Percentiles rank a stretch among this genome's conserved stretches.
phyloP scores from a whole-genome alignment of 306 rosid species.

The Malus domestica region DNA sequence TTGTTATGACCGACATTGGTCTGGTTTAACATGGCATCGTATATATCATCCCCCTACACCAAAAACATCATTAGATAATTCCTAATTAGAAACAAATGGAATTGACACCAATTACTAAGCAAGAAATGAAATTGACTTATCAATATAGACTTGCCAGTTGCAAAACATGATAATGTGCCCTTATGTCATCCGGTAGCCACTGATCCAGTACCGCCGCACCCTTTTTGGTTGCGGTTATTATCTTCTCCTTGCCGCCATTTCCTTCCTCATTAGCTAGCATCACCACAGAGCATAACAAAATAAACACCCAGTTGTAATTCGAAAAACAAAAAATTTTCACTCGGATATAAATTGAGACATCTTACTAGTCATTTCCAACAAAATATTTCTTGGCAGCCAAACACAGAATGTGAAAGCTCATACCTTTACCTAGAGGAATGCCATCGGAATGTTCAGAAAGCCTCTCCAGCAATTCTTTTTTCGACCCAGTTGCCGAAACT shows the following conservation, averaged over 20 bases:
- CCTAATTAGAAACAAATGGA: neutral
- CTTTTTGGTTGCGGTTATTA: conserved; percentile 76
- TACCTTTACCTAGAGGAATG: conserved; percentile 21
- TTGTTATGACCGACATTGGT: conserved; percentile 78
- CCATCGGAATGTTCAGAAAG: conserved; percentile 28
- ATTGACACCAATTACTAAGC: neutral
- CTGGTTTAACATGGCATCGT: conserved; percentile 91
- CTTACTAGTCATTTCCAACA: neutral
- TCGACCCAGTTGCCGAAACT: conserved; percentile 28
- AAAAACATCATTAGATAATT: neutral
- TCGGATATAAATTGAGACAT: neutral
- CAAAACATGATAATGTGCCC: conserved; percentile 70
- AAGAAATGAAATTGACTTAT: neutral
- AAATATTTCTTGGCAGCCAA: conserved; percentile 9
- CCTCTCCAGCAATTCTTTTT: conserved; percentile 40
- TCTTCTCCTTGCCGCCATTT: conserved; percentile 38
- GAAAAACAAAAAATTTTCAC: neutral
- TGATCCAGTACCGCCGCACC: conserved; percentile 84
- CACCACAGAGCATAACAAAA: neutral
- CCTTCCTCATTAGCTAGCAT: conserved; percentile 31
- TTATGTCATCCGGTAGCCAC: conserved; percentile 75
- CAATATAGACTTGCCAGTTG: conserved; percentile 43
- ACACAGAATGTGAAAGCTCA: neutral
- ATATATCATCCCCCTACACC: conserved; percentile 68
- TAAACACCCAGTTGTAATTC: neutral